Base-by-base conservation (phyloP, 371 early-diverging fungal species). In the Blakeslea trispora region DNA sequence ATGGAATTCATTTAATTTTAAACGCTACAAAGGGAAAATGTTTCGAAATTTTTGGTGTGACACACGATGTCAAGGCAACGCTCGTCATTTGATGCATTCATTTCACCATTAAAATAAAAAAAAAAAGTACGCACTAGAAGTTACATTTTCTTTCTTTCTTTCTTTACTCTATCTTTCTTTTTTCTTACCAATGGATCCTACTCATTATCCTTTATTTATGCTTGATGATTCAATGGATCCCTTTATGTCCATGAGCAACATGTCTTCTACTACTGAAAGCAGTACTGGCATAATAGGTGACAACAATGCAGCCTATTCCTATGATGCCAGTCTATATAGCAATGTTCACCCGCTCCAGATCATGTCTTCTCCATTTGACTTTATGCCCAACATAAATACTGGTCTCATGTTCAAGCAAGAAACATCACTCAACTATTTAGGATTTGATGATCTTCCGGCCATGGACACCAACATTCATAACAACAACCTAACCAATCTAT, bases 71-170 rank as follows among this genome's bases (percentile, higher is more conserved):
- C 66, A 66, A 66, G 69, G 60, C 58, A 56, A 56, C 55, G 63
- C 50, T 65, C 70, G 66, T 69, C 70, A 69, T 69, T 69, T 69
- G 70, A 69, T 69, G 63, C 60, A 62, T 47, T 21, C 53, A 61
- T 65, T 65, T 59, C 63, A 61, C 59, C 62, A 69, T 53, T 46
- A 28, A 28, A 50, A 17, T 18, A 52, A 55, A 53, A 51, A 13
- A 9, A n/a, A 57, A 32, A 37, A 15, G 31, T 23, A 24, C 17
- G 41, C 14, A 18, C 41, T 22, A 48, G 8, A 5, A 21, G n/a
- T 34, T 35, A 35, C 34, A 50, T 22, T 3, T 52, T 35, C 43
- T 56, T 21, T 45, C 47, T 31, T 51, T 58, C 50, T 44, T 53
- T 31, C 24, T 54, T 40, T 57, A 23, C 53, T 48, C 40, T 24